Evolutionary conservation across 83 land plant genomes (phyloP), one percentile per base, ranked within the genome.

Genomic region (Diphasiastrum complanatum): DNA sequence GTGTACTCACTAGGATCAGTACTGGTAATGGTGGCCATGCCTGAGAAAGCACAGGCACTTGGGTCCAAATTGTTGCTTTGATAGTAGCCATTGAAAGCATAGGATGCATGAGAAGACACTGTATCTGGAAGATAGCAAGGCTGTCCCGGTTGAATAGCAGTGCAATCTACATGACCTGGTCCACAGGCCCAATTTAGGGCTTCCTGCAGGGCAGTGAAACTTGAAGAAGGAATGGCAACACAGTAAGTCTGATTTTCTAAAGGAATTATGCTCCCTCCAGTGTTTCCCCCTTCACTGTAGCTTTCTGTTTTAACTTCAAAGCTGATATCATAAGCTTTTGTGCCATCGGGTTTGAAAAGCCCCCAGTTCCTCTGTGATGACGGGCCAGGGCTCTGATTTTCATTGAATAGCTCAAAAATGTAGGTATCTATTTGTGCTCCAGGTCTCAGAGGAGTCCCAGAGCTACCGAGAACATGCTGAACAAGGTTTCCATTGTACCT

Each of bases 121-220:
- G 51, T 18, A 18, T 48, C 51, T 5, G 51, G 51, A 18, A 18
- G 23, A 24, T 48, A 48, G 18, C 51, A 48, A 6, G 51, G n/a
- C 6, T 24, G 23, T 6, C 51, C 51, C 51, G n/a, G n/a, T 18
- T 48, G 51, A 4, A 48, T 48, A 6, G 51, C 51, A 6, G n/a
- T 4, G 18, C 51, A 48, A 48, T 48, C 51, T 6, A 24, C 51
- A 18, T 48, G n/a, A 6, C 51, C 51, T 6, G 23, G n/a, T 48
- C 51, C 51, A 48, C 51, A 48, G 6, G 51, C 51, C 51, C 51
- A 48, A 48, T 48, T 48, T 24, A 48, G 18, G 5, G 51, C 51
- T 6, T 18, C n/a, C 51, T 48, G 23, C n/a, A 48, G 51, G 5
- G 4, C 51, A 6, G n/a, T 18, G n/a, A 18, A 18, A 18, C 51